Evolutionary conservation across 495 filamentous ascomycete genomes (phyloP).

Genomic region (Neurospora intermedia): DNA sequence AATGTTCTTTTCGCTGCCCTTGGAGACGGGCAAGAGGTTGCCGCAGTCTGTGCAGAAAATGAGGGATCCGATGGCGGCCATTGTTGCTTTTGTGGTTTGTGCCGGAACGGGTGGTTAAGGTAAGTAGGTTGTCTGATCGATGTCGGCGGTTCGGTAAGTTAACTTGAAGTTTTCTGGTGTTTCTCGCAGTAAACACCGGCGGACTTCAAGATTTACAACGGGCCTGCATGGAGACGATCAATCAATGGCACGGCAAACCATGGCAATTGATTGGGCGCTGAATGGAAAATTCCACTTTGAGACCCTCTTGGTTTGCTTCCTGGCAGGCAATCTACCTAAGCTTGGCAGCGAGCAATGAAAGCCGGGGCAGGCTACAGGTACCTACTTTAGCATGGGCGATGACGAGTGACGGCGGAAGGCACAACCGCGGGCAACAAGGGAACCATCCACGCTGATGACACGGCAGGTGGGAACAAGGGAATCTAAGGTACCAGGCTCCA

Average conservation of each 20-base stretch:
- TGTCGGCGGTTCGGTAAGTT: not conserved
- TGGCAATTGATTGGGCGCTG: not conserved
- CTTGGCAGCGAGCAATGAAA: not conserved
- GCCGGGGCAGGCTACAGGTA: not conserved
- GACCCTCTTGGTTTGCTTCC: not conserved
- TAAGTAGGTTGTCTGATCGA: not conserved
- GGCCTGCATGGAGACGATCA: not conserved
- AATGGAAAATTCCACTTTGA: not conserved
- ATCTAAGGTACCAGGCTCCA: not conserved
- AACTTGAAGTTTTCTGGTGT: not conserved
- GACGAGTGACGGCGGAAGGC: not conserved
- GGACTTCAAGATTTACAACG: not conserved
- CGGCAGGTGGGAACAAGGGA: not conserved
- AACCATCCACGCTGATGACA: not conserved
- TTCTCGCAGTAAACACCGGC: not conserved
- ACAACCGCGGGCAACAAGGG: not conserved
- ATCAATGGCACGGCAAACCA: not conserved
- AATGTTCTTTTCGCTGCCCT: conserved; percentile 60
- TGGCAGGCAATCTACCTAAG: not conserved
- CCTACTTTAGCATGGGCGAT: not conserved
- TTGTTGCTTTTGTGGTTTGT: conserved; percentile 23
- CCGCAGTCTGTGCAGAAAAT: conserved; percentile 93
- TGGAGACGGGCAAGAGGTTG: conserved; percentile 72
- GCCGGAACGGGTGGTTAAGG: not conserved
- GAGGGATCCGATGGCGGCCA: conserved; percentile 81